Evolutionary conservation across 306 rosid species (phyloP), one percentile per base, ranked within the genome.

Genomic region (Vigna angularis): DNA sequence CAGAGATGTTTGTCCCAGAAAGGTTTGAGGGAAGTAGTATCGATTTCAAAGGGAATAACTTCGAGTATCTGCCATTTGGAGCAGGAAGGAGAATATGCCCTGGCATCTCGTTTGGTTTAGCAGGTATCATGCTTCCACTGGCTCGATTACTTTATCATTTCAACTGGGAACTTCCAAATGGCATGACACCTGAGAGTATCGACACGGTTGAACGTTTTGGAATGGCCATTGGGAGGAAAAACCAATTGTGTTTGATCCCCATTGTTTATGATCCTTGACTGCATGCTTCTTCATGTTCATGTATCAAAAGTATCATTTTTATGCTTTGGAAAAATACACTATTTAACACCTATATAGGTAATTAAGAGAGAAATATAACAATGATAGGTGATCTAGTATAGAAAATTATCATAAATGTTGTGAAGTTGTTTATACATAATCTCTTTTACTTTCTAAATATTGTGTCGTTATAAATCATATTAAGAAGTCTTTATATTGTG

Each of bases 131-230:
- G 50, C 76, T 72, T 18, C 51, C 77, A 2, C 22, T 61, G 5
- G 76, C 76, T 52, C 20, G 20, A 1, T 72, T 72, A 36, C 65
- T 72, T 12, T 53, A 53, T 20, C 65, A 72, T 30, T 72, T 72
- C 51, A 36, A 72, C 14, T 53, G 76, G 76, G 51, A 53, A 72
- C 76, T 72, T 36, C 65, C 76, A 18, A 0, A 72, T 72, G 32
- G 11, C 2, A 72, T 72, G 38, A 72, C 56, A 40, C 51, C 65
- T 52, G 51, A 72, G 15, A 32, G 14, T 53, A 7, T 72, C 12
- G 52, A 72, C 10, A 36, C 56, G 66, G 3, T 4, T 17, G 76
- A 72, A 72, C 17, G 1, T 4, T n/a, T 32, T 0, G 76, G 76
- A 20, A 45, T 55, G 50, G 50, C n/a, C 1, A 12, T 72, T 11